phyloP scores from a whole-genome alignment of 2,329 filamentous ascomycete genomes.

The Tolypocladium nubicola region DNA sequence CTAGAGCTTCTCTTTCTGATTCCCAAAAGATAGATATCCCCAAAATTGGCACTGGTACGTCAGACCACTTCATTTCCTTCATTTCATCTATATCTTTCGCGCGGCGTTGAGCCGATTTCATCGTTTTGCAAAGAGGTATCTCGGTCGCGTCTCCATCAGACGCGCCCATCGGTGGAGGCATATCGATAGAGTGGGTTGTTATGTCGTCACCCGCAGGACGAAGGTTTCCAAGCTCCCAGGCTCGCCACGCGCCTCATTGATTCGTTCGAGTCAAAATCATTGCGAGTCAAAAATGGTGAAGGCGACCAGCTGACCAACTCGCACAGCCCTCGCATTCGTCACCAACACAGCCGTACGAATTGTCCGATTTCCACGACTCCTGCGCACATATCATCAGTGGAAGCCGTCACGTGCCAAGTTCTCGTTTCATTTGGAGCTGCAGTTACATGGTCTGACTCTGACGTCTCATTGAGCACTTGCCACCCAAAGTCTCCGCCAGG shows the following conservation, averaged over 20 bases:
- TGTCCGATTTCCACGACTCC: neutral
- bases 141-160: neutral
- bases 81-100: neutral
- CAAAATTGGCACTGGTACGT: slow-evolving; percentile 12
- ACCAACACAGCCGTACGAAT: neutral
- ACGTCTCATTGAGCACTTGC: neutral
- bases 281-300: neutral
- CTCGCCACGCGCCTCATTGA: neutral
- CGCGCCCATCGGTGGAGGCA: neutral
- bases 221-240: neutral
- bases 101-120: neutral
- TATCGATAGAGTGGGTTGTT: too few relatives aligned
- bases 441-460: neutral
- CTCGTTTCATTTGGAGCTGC: neutral
- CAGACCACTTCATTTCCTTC: neutral
- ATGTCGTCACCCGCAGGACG: neutral
- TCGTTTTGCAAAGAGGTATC: neutral
- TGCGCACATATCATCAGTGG: neutral
- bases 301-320: neutral
- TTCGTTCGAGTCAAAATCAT: too few relatives aligned
- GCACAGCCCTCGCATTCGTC: neutral
- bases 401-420: neutral
- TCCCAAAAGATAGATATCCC: slow-evolving; percentile 15
- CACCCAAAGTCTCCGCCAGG: neutral
- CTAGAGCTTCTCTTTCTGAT: slow-evolving; percentile 14